Conservation (phyloP, 345 rosid genomes). For the Carallia pectinifolia region DNA sequence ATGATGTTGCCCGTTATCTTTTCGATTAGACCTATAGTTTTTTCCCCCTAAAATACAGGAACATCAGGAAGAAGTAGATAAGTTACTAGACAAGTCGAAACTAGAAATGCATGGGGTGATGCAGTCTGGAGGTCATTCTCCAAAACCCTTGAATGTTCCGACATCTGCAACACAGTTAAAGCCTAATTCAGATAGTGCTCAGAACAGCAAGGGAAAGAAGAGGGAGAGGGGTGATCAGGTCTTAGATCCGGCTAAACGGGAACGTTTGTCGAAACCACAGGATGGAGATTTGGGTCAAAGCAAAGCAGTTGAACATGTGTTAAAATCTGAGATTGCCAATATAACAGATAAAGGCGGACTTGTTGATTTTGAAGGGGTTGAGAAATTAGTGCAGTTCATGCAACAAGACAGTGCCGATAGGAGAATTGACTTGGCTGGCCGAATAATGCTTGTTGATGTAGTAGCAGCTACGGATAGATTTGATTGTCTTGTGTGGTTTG, state of each 20-base stretch:
- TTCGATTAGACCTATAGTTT: conserved; percentile 3
- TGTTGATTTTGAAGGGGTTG: conserved; percentile 74
- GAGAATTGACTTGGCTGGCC: conserved; percentile 63
- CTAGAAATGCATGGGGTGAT: conserved; percentile 75
- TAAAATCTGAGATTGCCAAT: conserved; percentile 67
- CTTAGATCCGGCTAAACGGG: conserved; percentile 67
- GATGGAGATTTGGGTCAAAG: conserved; percentile 55
- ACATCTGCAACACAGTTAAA: conserved; percentile 68
- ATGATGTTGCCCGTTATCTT: neutral
- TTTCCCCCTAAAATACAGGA: conserved; percentile 25
- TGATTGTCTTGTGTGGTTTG: conserved; percentile 77
- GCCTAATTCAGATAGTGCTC: conserved; percentile 63
- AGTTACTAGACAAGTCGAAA: conserved; percentile 57
- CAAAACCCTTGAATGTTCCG: conserved; percentile 72
- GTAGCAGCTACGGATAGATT: conserved; percentile 74
- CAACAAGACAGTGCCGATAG: conserved; percentile 58
- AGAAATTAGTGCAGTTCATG: conserved; percentile 80
- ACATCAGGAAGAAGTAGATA: conserved; percentile 76
- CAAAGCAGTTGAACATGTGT: conserved; percentile 49
- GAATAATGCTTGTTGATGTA: conserved; percentile 65
- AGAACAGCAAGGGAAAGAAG: conserved; percentile 78
- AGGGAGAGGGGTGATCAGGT: conserved; percentile 83
- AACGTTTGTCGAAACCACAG: conserved; percentile 51
- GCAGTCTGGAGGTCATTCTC: conserved; percentile 80
- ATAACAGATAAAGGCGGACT: conserved; percentile 78